A percentile compares a stretch with the other conserved stretches of the same genome.
Conservation (phyloP, 331 rosid species). For the Pyrus hybrid region DNA sequence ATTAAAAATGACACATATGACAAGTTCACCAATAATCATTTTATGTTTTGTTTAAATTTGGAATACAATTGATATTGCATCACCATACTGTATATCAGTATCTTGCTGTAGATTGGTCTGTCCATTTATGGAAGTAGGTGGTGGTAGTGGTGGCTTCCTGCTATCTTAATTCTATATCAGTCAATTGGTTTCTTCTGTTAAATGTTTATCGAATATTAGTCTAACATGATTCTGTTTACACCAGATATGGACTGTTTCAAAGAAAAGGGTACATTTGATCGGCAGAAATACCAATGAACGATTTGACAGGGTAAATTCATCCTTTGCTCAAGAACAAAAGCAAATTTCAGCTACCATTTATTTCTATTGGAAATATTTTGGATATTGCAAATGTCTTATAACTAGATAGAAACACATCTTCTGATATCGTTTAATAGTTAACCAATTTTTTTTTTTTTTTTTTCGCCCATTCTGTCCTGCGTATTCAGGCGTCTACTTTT, state of each 20-base stretch:
- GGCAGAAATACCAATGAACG: conserved; percentile 30
- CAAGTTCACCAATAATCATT: background rate
- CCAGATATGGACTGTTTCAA: conserved; percentile 18
- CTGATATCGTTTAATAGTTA: too few species aligned
- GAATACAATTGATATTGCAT: background rate
- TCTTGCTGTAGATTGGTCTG: background rate
- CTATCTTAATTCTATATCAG: background rate
- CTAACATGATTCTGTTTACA: background rate
- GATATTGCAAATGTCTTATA: background rate
- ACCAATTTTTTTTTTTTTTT: background rate
- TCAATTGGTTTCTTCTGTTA: too few species aligned
- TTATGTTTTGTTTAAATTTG: background rate
- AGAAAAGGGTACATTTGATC: conserved; percentile 11
- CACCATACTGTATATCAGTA: too few species aligned
- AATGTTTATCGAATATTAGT: background rate
- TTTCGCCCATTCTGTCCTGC: background rate
- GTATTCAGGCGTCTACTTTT: background rate
- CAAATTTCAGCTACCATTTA: background rate
- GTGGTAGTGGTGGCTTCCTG: background rate
- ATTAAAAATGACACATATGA: background rate
- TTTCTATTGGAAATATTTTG: background rate
- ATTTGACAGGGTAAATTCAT: conserved; percentile 25
- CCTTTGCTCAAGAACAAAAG: background rate
- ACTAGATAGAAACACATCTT: background rate
- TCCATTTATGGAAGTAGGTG: background rate